Evolutionary conservation across 495 filamentous ascomycete species (phyloP).

Genomic region (Daldinia concentrica): DNA sequence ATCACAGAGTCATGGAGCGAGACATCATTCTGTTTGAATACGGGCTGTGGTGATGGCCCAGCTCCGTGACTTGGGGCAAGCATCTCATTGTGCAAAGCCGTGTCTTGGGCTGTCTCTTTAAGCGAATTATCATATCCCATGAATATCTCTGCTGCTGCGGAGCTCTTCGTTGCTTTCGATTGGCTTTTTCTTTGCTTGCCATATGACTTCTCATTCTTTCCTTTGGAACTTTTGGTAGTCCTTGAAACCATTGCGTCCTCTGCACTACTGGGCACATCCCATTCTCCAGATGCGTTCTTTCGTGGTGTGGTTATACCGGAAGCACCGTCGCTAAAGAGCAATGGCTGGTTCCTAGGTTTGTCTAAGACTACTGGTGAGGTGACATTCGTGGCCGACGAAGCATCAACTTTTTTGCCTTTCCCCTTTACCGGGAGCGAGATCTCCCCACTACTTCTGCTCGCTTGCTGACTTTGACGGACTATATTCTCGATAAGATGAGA

Average conservation of each 20-base stretch:
- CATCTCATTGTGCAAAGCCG: conserved; percentile 12
- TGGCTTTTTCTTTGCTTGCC: conserved; percentile 28
- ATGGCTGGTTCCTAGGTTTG: conserved; percentile 25
- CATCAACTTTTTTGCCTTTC: conserved; percentile 31
- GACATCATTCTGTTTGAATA: conserved; percentile 18
- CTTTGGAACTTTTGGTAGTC: conserved; percentile 12
- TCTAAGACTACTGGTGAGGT: conserved; percentile 35
- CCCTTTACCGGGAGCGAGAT: conserved; percentile 34
- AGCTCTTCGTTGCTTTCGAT: conserved; percentile 7
- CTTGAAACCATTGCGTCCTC: conserved; percentile 7
- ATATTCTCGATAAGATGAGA: conserved; percentile 45
- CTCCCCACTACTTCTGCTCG: conserved; percentile 41
- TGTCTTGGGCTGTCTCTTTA: conserved; percentile 10
- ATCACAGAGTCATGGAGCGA: conserved; percentile 26
- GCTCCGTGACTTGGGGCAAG: background rate
- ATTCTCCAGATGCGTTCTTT: conserved; percentile 36
- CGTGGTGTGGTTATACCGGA: conserved; percentile 38
- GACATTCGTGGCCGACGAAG: conserved; percentile 42
- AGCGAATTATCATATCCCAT: conserved; percentile 10
- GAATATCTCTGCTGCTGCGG: conserved; percentile 27
- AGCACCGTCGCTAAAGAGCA: conserved; percentile 29
- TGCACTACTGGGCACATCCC: conserved; percentile 46
- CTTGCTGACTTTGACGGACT: conserved; percentile 45
- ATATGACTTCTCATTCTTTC: conserved; percentile 34
- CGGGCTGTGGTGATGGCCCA: conserved; percentile 8